Base-by-base conservation (phyloP, 148 eudicot species). In the Nepenthes gracilis region DNA sequence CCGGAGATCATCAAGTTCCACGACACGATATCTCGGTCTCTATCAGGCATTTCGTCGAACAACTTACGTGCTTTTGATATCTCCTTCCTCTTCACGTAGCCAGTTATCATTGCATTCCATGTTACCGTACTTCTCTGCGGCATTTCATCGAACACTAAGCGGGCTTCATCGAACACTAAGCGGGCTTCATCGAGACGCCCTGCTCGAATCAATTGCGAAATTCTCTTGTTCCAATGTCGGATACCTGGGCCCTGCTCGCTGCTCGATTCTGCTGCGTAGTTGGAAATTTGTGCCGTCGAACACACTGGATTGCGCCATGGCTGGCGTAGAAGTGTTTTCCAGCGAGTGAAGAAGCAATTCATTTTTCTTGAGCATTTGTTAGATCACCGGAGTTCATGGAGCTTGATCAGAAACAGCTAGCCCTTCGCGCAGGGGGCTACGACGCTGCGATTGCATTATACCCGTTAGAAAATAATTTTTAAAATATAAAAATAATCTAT, bases 1-100 rank as follows among this genome's bases (percentile, higher is more conserved):
- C 81, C 83, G 1, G 80, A 75, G 8, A 81, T 62, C 78, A 81
- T 78, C 45, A 78, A 58, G 58, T 81, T 81, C 86, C 85, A 81
- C 9, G 82, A 67, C 5, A 78, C 76, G 2, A 72, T 70, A 68
- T 75, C 78, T 72, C 47, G 78, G 9, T 59, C 67, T 45, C 71
- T 70, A 33, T 64, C 75, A 9, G 76, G 78, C 78, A 81, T 78
- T 63, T 81, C 72, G 36, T 81, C 80, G 54, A 78, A 78, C 67
- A 81, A 61, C 23, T 58, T 70, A 5, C 80, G 80, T 1, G 86
- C 86, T 36, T 64, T 48, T 15, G 55, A 37, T 12, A 78, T 47
- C 67, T 78, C 78, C 40, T 70, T 58, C 6, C 68, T 54, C 51
- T 59, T 75, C 6, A 78, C 77, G 55, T 78, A 75, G 43, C 78